Conservation (phyloP, 352 stramenopile genomes). For the Elongisporangium prolatum region DNA sequence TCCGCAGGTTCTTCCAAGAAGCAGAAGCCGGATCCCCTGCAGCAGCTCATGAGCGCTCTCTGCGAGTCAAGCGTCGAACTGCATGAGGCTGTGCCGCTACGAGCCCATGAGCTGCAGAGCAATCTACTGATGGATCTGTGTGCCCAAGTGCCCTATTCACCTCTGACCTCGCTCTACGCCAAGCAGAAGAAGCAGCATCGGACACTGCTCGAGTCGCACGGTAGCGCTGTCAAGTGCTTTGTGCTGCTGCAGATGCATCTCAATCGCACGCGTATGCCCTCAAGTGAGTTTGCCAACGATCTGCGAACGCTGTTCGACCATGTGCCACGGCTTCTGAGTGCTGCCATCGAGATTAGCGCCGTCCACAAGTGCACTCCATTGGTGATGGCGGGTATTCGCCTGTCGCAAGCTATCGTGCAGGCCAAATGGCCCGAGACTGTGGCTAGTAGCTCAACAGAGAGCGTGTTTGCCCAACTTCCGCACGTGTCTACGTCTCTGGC, state of each 20-base stretch:
- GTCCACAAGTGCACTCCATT: conserved; percentile 43
- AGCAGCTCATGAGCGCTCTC: conserved; percentile 42
- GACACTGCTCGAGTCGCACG: conserved; percentile 63
- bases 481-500: conserved; percentile 26
- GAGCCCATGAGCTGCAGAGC: conserved; percentile 97
- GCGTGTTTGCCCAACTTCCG: conserved; percentile 43
- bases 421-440: conserved; percentile 33
- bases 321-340: conserved; percentile 92
- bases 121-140: conserved; percentile 50
- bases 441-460: background rate
- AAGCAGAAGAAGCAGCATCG: conserved; percentile 43
- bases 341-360: conserved; percentile 87
- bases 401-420: conserved; percentile 56
- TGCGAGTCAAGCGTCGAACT: conserved; percentile 89
- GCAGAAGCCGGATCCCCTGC: conserved; percentile 11
- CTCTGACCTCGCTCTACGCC: conserved; percentile 47
- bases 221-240: conserved; percentile 81
- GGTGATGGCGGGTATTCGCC: conserved; percentile 43
- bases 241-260: conserved; percentile 96
- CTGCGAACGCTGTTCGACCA: conserved; percentile 95
- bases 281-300: conserved; percentile 98
- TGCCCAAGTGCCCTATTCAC: conserved; percentile 52
- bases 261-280: conserved; percentile 89
- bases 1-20: conserved; percentile 6
- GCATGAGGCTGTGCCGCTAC: conserved; percentile 91